Conservation (phyloP, 768 basidiomycete genomes). For the Panaeolus papilionaceus region DNA sequence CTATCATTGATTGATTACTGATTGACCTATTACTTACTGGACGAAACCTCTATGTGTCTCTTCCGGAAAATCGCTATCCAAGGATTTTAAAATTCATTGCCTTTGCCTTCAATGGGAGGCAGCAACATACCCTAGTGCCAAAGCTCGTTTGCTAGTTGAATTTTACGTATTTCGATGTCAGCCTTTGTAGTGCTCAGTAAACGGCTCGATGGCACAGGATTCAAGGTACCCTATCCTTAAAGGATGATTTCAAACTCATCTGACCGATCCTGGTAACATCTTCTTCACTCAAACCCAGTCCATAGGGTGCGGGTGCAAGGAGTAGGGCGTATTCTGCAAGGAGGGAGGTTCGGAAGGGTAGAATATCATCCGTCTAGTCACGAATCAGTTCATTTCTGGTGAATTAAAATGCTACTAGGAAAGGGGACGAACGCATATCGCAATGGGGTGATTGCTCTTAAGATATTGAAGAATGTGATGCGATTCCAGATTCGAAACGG, state of each 20-base stretch:
- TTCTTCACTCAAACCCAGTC: constrained; percentile 67
- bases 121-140: no score
- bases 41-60: no score
- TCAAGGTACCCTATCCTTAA: constrained; percentile 23
- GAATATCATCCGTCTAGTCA: constrained; percentile 80
- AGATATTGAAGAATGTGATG: constrained; percentile 80
- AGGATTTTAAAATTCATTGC: no score
- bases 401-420: neutral
- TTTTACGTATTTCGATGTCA: no score
- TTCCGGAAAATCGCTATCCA: no score
- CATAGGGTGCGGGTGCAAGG: constrained; percentile 72
- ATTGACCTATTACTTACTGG: no score
- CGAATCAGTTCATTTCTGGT: constrained; percentile 16
- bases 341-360: constrained; percentile 79
- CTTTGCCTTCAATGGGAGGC: no score
- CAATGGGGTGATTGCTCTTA: constrained; percentile 65
- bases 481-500: constrained; percentile 64
- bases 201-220: neutral
- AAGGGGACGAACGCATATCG: constrained; percentile 69
- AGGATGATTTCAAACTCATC: constrained; percentile 63
- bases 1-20: no score
- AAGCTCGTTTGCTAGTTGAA: no score
- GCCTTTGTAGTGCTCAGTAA: no score
- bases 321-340: constrained; percentile 82
- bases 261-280: constrained; percentile 63